Percentiles rank a stretch among this genome's conserved stretches.
Evolutionary conservation across 2,329 filamentous ascomycete genomes (phyloP).

Genomic region (Cytospora chrysosperma): DNA sequence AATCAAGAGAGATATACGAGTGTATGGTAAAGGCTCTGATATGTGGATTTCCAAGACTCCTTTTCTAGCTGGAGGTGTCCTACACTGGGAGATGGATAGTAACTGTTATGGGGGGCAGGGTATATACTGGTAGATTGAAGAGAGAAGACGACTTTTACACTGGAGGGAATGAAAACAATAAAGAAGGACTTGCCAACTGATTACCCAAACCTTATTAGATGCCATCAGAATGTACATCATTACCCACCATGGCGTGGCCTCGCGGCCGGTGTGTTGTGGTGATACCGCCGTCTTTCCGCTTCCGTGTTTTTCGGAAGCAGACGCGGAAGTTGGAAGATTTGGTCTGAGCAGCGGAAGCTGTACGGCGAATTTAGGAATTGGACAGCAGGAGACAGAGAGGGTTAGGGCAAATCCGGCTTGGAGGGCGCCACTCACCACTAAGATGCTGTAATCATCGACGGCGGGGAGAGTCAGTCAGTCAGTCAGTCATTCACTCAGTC

Average conservation of each 20-base stretch:
- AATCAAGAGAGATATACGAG: neutral
- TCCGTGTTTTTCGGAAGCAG: constrained; percentile 22
- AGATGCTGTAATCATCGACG: neutral
- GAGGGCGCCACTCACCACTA: neutral
- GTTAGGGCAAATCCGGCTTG: too few species aligned
- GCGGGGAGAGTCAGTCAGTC: too few species aligned
- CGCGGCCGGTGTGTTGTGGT: constrained; percentile 1
- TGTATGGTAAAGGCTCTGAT: neutral
- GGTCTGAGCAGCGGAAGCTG: constrained; percentile 2
- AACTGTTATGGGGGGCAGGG: neutral
- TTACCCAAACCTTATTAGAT: neutral
- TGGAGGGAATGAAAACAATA: neutral
- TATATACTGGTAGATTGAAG: neutral
- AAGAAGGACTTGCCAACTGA: neutral
- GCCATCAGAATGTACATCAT: neutral
- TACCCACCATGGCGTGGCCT: constrained; percentile 1
- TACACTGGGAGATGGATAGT: neutral
- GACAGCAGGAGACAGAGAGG: neutral
- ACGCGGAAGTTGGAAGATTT: constrained; percentile 15
- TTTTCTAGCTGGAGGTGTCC: neutral
- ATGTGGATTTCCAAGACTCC: neutral
- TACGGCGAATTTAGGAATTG: neutral
- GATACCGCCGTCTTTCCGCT: constrained; percentile 17
- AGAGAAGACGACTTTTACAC: neutral
- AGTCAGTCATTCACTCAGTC: too few species aligned